Evolutionary conservation across 306 rosid genomes (phyloP).

Genomic region (Sesbania bispinosa): DNA sequence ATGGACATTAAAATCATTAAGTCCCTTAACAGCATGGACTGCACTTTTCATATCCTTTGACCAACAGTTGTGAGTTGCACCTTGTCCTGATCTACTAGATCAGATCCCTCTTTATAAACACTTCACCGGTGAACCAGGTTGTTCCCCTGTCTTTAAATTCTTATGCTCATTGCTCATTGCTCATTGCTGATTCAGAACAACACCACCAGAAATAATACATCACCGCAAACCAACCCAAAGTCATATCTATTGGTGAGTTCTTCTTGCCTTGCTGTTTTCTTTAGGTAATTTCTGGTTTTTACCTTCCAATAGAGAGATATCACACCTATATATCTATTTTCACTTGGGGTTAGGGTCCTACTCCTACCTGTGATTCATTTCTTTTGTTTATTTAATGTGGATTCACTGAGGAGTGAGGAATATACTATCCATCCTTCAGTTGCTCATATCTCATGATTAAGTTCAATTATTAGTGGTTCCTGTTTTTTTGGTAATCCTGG

Average conservation of each 20-base stretch:
- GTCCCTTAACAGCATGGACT: too few species aligned
- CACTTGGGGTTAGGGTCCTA: too few species aligned
- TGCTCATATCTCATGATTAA: neutral
- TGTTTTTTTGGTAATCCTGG: neutral
- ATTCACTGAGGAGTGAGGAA: constrained; percentile 7
- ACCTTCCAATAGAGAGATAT: neutral
- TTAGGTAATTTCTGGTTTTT: neutral
- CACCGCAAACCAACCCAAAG: neutral
- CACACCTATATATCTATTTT: neutral
- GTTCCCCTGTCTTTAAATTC: too few species aligned
- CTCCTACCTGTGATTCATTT: neutral
- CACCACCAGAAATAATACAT: too few species aligned
- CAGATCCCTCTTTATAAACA: too few species aligned
- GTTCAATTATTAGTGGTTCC: neutral
- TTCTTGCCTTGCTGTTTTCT: neutral
- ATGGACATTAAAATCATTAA: too few species aligned
- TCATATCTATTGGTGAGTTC: constrained; percentile 32
- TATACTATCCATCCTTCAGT: neutral
- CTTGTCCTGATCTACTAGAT: too few species aligned
- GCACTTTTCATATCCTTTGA: too few species aligned
- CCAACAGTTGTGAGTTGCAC: too few species aligned
- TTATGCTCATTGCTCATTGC: too few species aligned
- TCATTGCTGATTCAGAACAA: too few species aligned
- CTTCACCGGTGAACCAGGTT: too few species aligned
- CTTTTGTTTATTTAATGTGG: neutral